Conservation (phyloP, 108 stramenopile species). For the Cyclotella cryptica region DNA sequence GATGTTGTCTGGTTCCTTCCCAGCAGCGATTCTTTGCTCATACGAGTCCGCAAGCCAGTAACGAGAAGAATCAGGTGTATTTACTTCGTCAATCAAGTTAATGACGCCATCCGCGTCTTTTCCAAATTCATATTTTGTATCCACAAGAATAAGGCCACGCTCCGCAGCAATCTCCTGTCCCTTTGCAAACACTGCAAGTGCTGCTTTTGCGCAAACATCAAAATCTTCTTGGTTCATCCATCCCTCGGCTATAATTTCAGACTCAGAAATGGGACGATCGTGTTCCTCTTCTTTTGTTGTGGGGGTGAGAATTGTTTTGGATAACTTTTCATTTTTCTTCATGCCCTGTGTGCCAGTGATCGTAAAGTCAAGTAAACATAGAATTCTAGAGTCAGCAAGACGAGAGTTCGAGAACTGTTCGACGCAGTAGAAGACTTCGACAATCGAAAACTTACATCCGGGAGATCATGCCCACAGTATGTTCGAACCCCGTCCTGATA, state of each 20-base stretch:
- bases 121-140: constrained; percentile 99
- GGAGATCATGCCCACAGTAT: constrained; percentile 96
- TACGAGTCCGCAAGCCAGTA: constrained; percentile 96
- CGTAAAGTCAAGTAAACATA: not conserved
- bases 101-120: constrained; percentile 86
- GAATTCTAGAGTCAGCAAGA: not conserved
- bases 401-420: not conserved
- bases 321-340: constrained; percentile 92
- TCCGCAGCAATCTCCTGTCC: constrained; percentile 90
- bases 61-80: constrained; percentile 98
- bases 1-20: constrained; percentile 97
- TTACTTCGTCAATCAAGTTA: constrained; percentile 96
- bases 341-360: constrained; percentile 62
- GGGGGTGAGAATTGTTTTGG: constrained; percentile 88
- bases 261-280: constrained; percentile 95
- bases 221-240: constrained; percentile 91
- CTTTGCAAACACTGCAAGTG: constrained; percentile 78
- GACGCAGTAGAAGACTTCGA: no score
- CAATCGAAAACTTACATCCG: constrained; percentile 58
- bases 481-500: constrained; percentile 92
- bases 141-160: constrained; percentile 96
- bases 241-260: constrained; percentile 88
- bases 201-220: constrained; percentile 78
- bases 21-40: constrained; percentile 77
- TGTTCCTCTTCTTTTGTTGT: constrained; percentile 98